Conservation (phyloP, 768 basidiomycete species). For the Suillus spraguei region DNA sequence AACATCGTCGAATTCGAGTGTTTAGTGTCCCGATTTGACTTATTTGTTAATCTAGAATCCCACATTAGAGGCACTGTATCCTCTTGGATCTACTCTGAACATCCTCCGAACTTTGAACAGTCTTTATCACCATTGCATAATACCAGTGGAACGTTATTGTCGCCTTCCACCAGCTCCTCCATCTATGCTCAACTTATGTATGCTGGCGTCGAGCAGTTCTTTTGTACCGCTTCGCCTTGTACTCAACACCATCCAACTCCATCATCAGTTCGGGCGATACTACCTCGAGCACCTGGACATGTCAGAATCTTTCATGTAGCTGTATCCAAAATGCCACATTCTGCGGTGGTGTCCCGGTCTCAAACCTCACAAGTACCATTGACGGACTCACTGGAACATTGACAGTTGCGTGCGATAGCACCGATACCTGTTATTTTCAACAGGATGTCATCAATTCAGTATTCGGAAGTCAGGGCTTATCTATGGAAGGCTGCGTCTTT, state of each 20-base stretch:
- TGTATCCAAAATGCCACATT: slow-evolving; percentile 74
- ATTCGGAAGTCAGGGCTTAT: slow-evolving; percentile 77
- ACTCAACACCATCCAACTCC: slow-evolving; percentile 49
- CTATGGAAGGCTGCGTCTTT: slow-evolving; percentile 71
- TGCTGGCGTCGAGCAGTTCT: slow-evolving; percentile 86
- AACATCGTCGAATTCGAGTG: no score
- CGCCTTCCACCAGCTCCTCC: slow-evolving; percentile 56
- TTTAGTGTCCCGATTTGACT: slow-evolving; percentile 2
- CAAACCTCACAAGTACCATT: slow-evolving; percentile 63
- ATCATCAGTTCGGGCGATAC: slow-evolving; percentile 37
- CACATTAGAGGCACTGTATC: slow-evolving; percentile 76
- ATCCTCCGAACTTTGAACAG: slow-evolving; percentile 78
- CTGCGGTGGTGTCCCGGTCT: slow-evolving; percentile 57
- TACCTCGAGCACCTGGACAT: slow-evolving; percentile 61
- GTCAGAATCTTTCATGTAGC: slow-evolving; percentile 71
- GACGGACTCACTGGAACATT: slow-evolving; percentile 67
- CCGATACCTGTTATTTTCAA: slow-evolving; percentile 74
- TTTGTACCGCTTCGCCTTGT: slow-evolving; percentile 75
- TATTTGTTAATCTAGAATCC: slow-evolving; percentile 60
- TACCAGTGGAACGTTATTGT: slow-evolving; percentile 26
- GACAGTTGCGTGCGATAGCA: slow-evolving; percentile 64
- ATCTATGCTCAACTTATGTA: slow-evolving; percentile 77
- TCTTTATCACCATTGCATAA: slow-evolving; percentile 61
- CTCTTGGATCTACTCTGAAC: slow-evolving; percentile 70
- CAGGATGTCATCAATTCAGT: slow-evolving; percentile 65